Conservation (phyloP, 305 asterid species). For the Solanum chacoense region DNA sequence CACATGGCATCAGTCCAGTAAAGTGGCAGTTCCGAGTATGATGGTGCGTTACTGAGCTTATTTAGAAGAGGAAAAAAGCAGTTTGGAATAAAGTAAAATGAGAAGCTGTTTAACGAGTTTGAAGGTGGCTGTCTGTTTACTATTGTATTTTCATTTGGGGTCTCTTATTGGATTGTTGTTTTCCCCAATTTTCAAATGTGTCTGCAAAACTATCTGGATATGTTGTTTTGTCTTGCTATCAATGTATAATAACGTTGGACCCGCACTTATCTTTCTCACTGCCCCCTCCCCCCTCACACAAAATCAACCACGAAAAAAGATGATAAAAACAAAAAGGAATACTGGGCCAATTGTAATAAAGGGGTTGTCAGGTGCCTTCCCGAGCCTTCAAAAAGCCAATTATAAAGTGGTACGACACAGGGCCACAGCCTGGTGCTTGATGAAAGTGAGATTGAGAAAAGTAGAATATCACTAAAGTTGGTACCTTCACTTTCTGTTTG, state of each 20-base stretch:
- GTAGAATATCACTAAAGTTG: neutral
- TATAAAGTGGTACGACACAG: neutral
- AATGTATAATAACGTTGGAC: neutral
- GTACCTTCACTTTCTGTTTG: neutral
- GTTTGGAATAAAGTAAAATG: neutral
- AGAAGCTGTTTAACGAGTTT: neutral
- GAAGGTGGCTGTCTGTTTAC: neutral
- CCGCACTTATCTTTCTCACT: neutral
- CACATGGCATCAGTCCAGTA: constrained; percentile 48
- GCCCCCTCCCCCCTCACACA: neutral
- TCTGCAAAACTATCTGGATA: neutral
- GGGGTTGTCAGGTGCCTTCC: neutral
- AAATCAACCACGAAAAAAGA: neutral
- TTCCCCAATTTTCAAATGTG: neutral
- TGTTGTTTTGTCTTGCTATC: neutral
- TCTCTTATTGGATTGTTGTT: neutral
- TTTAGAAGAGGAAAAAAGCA: neutral
- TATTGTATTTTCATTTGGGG: neutral
- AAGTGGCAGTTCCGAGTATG: neutral
- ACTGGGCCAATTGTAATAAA: neutral
- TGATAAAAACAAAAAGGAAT: neutral
- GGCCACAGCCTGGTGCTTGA: neutral
- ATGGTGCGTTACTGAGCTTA: neutral
- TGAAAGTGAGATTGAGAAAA: neutral
- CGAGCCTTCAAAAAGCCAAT: neutral